A percentile compares a stretch with the other conserved stretches of the same genome.
phyloP scores from a whole-genome alignment of 257 asterid species.

The Asclepias syriaca region DNA sequence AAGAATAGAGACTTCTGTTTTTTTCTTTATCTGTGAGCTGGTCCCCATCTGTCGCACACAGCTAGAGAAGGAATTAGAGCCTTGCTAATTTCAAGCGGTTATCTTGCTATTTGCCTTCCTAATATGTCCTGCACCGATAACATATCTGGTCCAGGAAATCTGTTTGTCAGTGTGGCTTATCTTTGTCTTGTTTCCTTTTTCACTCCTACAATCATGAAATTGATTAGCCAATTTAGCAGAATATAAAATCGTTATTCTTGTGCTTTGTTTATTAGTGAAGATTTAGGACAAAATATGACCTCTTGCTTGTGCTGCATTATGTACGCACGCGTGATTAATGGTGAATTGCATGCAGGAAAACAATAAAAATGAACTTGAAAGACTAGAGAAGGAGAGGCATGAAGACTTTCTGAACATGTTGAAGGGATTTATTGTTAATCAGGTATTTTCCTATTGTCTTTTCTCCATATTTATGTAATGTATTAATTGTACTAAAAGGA shows the following conservation, averaged over 20 bases:
- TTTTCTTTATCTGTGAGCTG: no score
- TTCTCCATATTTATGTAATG: neutral
- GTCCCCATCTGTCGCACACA: no score
- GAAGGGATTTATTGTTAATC: conserved; percentile 88
- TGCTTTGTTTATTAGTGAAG: neutral
- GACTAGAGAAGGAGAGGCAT: conserved; percentile 77
- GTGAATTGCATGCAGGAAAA: conserved; percentile 58
- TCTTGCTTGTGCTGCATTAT: neutral
- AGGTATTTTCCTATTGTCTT: conserved; percentile 37
- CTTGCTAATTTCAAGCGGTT: no score
- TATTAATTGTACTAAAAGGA: neutral
- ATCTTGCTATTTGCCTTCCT: no score
- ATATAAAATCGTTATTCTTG: neutral
- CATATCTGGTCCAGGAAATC: no score
- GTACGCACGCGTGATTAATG: neutral
- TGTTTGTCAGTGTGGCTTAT: no score
- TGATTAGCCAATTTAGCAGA: no score
- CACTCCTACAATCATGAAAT: no score
- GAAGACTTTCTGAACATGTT: conserved; percentile 87
- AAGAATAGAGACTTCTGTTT: no score
- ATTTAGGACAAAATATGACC: neutral
- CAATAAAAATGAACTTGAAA: conserved; percentile 80
- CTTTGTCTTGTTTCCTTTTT: no score
- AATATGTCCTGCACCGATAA: no score
- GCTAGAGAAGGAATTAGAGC: no score